Conservation (phyloP, 257 asterid genomes). For the Coffea eugenioides region DNA sequence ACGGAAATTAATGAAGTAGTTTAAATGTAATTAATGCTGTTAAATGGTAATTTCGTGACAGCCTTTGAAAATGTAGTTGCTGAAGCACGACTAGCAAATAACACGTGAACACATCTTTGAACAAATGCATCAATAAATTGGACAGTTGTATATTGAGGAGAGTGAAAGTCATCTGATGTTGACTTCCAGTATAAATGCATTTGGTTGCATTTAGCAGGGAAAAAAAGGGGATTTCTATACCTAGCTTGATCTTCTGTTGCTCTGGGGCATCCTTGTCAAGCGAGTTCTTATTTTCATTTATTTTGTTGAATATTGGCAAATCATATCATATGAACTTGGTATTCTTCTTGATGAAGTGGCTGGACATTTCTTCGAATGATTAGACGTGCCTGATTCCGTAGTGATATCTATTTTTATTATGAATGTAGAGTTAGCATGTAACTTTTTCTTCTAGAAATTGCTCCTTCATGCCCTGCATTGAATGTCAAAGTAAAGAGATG, state of each 20-base stretch:
- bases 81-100: background rate
- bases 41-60: background rate
- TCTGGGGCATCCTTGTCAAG: background rate
- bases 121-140: background rate
- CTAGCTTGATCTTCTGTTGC: background rate
- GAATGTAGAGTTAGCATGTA: background rate
- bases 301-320: background rate
- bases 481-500: no score
- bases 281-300: background rate
- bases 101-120: no score
- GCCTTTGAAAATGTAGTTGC: background rate
- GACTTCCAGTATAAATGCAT: no score
- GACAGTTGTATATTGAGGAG: no score
- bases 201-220: background rate
- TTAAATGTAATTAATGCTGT: no score
- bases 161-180: no score
- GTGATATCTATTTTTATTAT: no score
- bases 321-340: background rate
- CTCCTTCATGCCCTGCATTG: background rate
- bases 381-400: background rate
- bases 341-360: background rate
- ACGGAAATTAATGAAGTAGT: background rate
- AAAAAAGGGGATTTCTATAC: no score
- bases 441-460: background rate
- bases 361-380: background rate